A percentile compares a stretch with the other conserved stretches of the same genome.
phyloP scores from a whole-genome alignment of 1,139 yeast genomes.

The Trichomonascaceae sp. region DNA sequence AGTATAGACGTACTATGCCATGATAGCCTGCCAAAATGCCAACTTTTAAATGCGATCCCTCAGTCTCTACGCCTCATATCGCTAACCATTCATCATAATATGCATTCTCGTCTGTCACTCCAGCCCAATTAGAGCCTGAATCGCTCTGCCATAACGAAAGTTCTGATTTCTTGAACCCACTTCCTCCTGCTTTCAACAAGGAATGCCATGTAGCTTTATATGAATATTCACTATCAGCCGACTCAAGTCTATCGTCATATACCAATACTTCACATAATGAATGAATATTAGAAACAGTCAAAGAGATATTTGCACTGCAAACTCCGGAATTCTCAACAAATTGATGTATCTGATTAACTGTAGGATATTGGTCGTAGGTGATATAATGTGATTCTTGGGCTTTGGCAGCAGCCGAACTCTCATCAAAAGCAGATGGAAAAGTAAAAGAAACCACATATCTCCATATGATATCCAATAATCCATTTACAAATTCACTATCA shows the following conservation, averaged over 20 bases:
- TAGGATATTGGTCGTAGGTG: constrained; percentile 57
- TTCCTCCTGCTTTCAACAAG: constrained; percentile 43
- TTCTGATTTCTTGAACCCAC: constrained; percentile 1
- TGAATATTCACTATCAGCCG: constrained; percentile 39
- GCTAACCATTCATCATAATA: constrained; percentile 34
- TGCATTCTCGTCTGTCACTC: constrained; percentile 27
- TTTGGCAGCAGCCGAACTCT: constrained; percentile 12
- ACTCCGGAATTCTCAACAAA: constrained; percentile 72
- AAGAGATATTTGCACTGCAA: constrained; percentile 59
- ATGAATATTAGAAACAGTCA: constrained; percentile 66
- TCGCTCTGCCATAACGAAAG: not conserved
- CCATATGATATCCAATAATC: constrained; percentile 81
- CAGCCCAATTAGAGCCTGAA: not conserved
- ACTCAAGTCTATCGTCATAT: constrained; percentile 79
- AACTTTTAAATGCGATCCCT: not conserved
- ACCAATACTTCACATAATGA: constrained; percentile 82
- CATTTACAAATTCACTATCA: constrained; percentile 88
- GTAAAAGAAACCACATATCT: constrained; percentile 70
- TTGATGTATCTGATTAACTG: constrained; percentile 63
- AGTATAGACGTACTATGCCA: no score
- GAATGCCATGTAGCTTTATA: constrained; percentile 52
- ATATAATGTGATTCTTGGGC: constrained; percentile 43
- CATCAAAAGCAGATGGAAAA: constrained; percentile 60
- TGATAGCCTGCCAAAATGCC: no score
- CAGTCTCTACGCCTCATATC: not conserved